Evolutionary conservation across 306 rosid species (phyloP).

Genomic region (Castanospermum australe): DNA sequence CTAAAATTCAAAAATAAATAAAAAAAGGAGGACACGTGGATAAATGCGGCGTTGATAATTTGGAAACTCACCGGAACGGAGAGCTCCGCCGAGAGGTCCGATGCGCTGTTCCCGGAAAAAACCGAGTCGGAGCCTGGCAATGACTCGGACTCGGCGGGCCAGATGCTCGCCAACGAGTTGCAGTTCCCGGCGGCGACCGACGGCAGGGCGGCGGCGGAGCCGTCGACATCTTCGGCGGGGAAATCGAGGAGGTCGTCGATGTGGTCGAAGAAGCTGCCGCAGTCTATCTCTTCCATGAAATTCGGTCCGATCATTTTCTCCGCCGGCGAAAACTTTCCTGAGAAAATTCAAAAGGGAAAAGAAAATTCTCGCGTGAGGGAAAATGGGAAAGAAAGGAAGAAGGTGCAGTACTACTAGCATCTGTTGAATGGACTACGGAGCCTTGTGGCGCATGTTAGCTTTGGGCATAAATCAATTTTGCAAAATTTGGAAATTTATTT

Average conservation of each 20-base stretch:
- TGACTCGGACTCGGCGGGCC: constrained; percentile 56
- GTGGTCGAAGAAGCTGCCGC: constrained; percentile 90
- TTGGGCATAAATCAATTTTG: not conserved
- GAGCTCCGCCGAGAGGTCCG: constrained; percentile 90
- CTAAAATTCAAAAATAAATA: not conserved
- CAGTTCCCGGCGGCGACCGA: constrained; percentile 36
- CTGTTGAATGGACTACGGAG: constrained; percentile 23
- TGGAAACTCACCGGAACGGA: constrained; percentile 74
- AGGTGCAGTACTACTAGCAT: not conserved
- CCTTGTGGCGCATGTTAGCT: constrained; percentile 45
- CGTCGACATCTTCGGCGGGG: constrained; percentile 59
- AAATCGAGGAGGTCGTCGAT: constrained; percentile 91
- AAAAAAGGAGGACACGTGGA: not conserved
- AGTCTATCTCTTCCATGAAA: constrained; percentile 79
- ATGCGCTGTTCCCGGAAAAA: constrained; percentile 56
- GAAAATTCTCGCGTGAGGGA: not conserved
- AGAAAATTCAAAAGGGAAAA: not conserved
- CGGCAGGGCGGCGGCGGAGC: constrained; percentile 41
- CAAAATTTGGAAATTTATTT: not conserved
- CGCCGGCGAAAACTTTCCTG: constrained; percentile 20
- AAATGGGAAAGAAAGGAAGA: not conserved
- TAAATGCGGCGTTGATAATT: not conserved
- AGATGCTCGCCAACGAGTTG: constrained; percentile 50
- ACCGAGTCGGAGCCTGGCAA: constrained; percentile 57
- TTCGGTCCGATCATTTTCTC: constrained; percentile 70